Base-by-base conservation (phyloP, 2,329 filamentous ascomycete species). In the Talaromyces sp. region DNA sequence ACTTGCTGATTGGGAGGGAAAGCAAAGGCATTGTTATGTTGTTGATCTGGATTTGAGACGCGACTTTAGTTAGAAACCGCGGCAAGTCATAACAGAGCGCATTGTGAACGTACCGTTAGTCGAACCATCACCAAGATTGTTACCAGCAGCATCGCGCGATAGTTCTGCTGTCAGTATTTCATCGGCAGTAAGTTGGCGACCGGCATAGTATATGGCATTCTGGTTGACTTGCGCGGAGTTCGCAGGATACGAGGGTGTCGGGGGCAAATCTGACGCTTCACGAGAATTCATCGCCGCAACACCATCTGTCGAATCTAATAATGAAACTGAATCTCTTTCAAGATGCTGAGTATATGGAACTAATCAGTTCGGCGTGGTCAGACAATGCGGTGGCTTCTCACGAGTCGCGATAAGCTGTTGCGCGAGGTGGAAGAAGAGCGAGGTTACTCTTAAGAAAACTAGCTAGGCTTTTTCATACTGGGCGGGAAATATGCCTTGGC, bases 81-180 rank as follows among this genome's bases (percentile, higher is more conserved):
- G 36, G 5, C 25, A 78, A 76, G 77, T 79, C 79, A 40, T 36
- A 72, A 74, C 69, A 78, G 76, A 36, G 72, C 72, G 69, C 27
- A 63, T 43, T 29, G 22, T 80, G 79, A 53, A 78, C 43, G 80
- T 71, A 45, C 74, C 77, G 73, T 78, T 75, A 61, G 70, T 73
- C 47, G 78, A 70, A 51, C 75, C 70, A 69, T 78, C 76, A 56
- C 75, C 77, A 60, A 83, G 79, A 60, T 78, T 79, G 43, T 80
- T 77, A 25, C 77, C 77, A 6, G 78, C 77, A n/a, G 80, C 74
- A 69, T 79, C 78, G 66, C 80, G 80, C 67, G 80, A 81, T 47
- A 83, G 71, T 69, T 83, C 81, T 11, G 81, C 81, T 17, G 78
- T 78, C 49, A 83, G 74, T 17, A 83, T 76, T 66, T 82, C 81